Evolutionary conservation across 768 basidiomycete genomes (phyloP), one percentile per base, ranked within the genome.

Genomic region (Mycena vulgaris): DNA sequence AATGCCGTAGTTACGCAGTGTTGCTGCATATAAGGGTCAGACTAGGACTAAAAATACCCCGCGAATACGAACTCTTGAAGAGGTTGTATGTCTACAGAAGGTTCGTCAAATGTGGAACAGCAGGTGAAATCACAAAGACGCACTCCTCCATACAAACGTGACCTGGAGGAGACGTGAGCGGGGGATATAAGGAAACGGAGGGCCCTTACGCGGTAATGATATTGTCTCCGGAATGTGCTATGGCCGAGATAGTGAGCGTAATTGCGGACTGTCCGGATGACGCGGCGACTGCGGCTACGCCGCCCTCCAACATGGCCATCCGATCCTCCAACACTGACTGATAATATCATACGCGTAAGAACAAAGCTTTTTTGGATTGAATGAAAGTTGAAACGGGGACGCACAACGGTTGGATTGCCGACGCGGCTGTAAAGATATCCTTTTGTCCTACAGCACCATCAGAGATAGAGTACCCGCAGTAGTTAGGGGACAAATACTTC

Each of bases 61-160:
- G n/a, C 23, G 30, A 35, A 56, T 39, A 63, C 69, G 30, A 17
- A 84, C 84, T 83, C 82, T 92, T 93, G 82, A 93, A 89, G 76
- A 91, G 91, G 70, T 92, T 92, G 80, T 89, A 93, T 4, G 90
- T 91, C 89, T 89, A 13, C 25, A n/a, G 59, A 25, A 28, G 28
- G 8, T 61, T 16, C 55, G 45, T 19, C 51, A 62, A 42, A 30
- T 49, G 31, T 10, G 25, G 2, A 39, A n/a, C 11, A 51, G 28
- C 31, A 58, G 21, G 40, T 23, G 10, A 27, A 14, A 28, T 14
- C 25, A n/a, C 16, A 23, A 9, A 31, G 23, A 81, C 89, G 74
- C 74, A 90, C 90, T 19, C 92, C 91, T 49, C 92, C 92, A 63
- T 93, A 93, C 23, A 93, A 81, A 72, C 83, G 88, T 11, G 90